Percentiles rank a stretch among this genome's conserved stretches.
Evolutionary conservation across 345 rosid genomes (phyloP).

Genomic region (Bruguiera gymnorhiza): DNA sequence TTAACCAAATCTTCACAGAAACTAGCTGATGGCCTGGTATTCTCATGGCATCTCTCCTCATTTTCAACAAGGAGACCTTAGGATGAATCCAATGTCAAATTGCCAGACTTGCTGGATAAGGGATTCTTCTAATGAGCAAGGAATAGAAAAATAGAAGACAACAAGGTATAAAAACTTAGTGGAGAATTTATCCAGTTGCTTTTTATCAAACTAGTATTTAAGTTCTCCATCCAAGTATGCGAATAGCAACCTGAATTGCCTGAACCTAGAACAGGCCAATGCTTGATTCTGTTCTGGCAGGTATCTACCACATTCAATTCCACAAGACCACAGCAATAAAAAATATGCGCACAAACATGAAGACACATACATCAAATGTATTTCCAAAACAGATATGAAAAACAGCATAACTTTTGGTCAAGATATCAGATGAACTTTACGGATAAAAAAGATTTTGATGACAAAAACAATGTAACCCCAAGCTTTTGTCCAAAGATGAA

Average conservation of each 20-base stretch:
- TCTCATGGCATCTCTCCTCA: background rate
- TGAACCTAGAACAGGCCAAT: no score
- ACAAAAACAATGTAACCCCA: background rate
- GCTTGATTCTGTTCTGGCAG: no score
- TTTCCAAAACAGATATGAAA: background rate
- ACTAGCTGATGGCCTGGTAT: background rate
- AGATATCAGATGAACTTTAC: background rate
- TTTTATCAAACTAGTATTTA: no score
- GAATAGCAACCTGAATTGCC: no score
- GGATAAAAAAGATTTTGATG: background rate
- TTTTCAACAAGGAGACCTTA: background rate
- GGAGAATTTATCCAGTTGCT: no score
- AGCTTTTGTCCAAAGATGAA: background rate
- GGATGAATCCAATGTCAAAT: background rate
- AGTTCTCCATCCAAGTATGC: no score
- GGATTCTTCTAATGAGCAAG: no score
- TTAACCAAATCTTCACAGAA: background rate
- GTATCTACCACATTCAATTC: background rate
- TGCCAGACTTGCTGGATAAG: no score
- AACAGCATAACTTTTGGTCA: background rate
- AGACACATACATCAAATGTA: background rate
- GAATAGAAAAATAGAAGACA: no score
- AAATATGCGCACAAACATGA: background rate
- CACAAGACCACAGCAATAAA: background rate
- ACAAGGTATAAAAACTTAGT: no score